Evolutionary conservation across 73 alveolate species (phyloP).

Genomic region (Tetrahymena borealis): DNA sequence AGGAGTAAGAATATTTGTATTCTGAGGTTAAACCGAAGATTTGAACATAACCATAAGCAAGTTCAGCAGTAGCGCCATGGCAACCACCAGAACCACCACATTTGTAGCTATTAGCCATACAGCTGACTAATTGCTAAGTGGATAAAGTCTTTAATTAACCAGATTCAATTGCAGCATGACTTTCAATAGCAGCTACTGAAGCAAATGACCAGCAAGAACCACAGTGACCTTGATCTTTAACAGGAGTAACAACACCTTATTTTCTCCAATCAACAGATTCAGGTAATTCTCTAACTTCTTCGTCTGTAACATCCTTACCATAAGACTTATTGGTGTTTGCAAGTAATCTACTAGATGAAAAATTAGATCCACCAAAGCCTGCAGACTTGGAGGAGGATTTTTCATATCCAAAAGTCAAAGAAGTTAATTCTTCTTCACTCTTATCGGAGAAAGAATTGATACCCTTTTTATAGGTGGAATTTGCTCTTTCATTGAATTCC

Average conservation of each 20-base stretch:
- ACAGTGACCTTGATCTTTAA: constrained; percentile 73
- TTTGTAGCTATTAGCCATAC: constrained; percentile 37
- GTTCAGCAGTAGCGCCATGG: constrained; percentile 64
- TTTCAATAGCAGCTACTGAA: constrained; percentile 34
- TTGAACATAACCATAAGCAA: constrained; percentile 52
- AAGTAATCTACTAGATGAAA: not conserved
- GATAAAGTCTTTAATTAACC: constrained; percentile 29
- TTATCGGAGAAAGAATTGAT: not conserved
- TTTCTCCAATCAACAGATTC: constrained; percentile 61
- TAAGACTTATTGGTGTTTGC: too few species aligned
- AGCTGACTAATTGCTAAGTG: constrained; percentile 61
- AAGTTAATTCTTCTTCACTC: not conserved
- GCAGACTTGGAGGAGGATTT: not conserved
- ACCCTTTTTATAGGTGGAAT: not conserved
- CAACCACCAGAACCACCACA: constrained; percentile 73
- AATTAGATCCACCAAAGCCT: too few species aligned
- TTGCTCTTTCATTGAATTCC: not conserved
- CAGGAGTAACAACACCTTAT: constrained; percentile 55
- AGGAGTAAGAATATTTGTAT: not conserved
- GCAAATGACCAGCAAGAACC: constrained; percentile 92
- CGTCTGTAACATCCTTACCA: too few species aligned
- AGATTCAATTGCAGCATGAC: not conserved
- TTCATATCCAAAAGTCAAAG: not conserved
- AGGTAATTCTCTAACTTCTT: not conserved
- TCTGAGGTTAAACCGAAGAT: not conserved